A percentile compares a stretch with the other conserved stretches of the same genome.
These are phyloP conservation scores for Rhododendron vialii DNA, from an alignment of 148 eudicot genomes.

Conservation along the genomic window DNA sequence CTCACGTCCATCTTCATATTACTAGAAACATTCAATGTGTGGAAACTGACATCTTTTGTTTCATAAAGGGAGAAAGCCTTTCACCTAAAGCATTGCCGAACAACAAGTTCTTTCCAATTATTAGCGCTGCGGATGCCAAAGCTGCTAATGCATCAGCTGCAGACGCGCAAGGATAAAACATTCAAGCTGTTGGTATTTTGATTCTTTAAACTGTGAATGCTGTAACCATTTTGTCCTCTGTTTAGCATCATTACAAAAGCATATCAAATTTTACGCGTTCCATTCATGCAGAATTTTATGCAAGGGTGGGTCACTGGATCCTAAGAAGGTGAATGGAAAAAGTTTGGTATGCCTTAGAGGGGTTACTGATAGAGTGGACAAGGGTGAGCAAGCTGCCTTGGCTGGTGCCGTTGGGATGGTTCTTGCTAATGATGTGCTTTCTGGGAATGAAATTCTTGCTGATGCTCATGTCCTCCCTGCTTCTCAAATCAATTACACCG, in stretches of 20 bases:
- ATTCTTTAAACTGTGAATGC: neutral
- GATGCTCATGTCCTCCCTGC: constrained; percentile 92
- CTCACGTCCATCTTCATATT: neutral
- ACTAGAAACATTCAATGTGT: neutral
- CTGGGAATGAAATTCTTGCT: constrained; percentile 66
- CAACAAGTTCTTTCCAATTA: constrained; percentile 50
- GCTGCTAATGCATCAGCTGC: constrained; percentile 45
- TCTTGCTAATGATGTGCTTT: constrained; percentile 47
- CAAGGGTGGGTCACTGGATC: constrained; percentile 53
- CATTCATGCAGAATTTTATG: constrained; percentile 49
- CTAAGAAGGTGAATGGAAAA: constrained; percentile 56
- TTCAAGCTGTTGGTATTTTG: constrained; percentile 10
- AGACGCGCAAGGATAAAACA: constrained; percentile 59
- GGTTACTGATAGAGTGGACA: constrained; percentile 67
- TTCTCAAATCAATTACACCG: constrained; percentile 55
- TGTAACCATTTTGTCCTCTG: neutral
- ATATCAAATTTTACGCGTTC: neutral
- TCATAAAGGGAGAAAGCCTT: constrained; percentile 77
- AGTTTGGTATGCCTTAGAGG: constrained; percentile 80
- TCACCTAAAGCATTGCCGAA: constrained; percentile 43
- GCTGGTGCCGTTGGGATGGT: constrained; percentile 88
- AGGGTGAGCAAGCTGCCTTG: constrained; percentile 64
- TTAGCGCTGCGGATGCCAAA: constrained; percentile 49
- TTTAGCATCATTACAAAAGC: neutral
- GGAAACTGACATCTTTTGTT: neutral